Conservation (phyloP, 2,329 filamentous ascomycete genomes). For the Lasiodiplodia sp. region DNA sequence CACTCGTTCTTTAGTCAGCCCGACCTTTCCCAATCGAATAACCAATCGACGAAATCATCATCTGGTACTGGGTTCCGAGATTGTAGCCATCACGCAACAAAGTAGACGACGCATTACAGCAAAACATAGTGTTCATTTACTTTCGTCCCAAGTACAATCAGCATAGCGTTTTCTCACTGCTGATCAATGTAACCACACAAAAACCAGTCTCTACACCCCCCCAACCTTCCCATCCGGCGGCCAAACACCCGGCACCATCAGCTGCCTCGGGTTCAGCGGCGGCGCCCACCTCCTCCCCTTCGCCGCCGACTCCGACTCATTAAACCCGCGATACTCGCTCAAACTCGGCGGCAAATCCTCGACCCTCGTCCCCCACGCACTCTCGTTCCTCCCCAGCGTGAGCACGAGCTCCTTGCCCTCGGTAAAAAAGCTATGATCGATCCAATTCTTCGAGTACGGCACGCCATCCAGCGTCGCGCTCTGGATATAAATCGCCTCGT, state of each 20-base stretch:
- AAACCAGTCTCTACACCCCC: neutral
- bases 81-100: no score
- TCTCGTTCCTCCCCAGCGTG: slow-evolving; percentile 50
- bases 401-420: slow-evolving; percentile 51
- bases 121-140: no score
- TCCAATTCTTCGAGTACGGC: slow-evolving; percentile 52
- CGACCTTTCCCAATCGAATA: no score
- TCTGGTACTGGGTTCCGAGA: no score
- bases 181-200: neutral
- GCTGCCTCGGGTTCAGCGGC: neutral
- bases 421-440: slow-evolving; percentile 52
- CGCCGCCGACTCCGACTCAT: slow-evolving; percentile 31
- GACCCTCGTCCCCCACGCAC: slow-evolving; percentile 50
- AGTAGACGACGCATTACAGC: no score
- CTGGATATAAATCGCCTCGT: slow-evolving; percentile 52
- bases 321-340: slow-evolving; percentile 32
- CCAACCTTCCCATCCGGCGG: neutral
- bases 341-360: slow-evolving; percentile 53
- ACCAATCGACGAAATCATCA: no score
- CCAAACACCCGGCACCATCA: slow-evolving; percentile 9
- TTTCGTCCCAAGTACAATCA: no score
- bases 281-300: neutral
- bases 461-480: slow-evolving; percentile 49
- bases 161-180: no score
- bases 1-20: no score